Evolutionary conservation across 2,329 filamentous ascomycete genomes (phyloP).

Genomic region (Fusarium penzigii): DNA sequence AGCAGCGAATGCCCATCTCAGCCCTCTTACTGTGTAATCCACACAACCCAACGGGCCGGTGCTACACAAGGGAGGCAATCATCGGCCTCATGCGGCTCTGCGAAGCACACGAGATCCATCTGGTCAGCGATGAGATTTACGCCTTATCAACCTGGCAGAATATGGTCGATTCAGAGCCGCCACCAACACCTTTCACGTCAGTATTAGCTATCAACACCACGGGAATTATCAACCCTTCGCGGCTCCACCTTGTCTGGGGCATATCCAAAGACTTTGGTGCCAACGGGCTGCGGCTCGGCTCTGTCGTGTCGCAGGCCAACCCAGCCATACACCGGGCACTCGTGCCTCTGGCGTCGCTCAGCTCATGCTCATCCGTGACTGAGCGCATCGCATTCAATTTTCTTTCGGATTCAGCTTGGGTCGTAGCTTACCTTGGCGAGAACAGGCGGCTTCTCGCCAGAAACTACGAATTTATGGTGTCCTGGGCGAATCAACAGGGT

Average conservation of each 20-base stretch:
- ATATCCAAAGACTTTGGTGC: conserved; percentile 56
- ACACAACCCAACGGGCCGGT: conserved; percentile 53
- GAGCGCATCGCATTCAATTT: conserved; percentile 44
- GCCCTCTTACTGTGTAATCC: conserved; percentile 52
- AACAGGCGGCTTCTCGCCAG: conserved; percentile 43
- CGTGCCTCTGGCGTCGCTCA: conserved; percentile 40
- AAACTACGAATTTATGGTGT: conserved; percentile 39
- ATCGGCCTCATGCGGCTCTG: conserved; percentile 49
- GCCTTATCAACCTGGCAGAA: conserved; percentile 53
- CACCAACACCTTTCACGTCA: conserved; percentile 44
- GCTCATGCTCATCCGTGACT: conserved; percentile 45
- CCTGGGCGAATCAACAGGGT: conserved; percentile 38
- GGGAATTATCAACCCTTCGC: conserved; percentile 47
- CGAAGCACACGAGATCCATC: conserved; percentile 47
- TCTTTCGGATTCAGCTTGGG: conserved; percentile 45
- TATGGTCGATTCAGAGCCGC: conserved; percentile 27
- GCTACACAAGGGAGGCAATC: conserved; percentile 43
- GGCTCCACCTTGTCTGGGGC: conserved; percentile 53
- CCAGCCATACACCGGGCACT: conserved; percentile 39
- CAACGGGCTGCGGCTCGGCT: conserved; percentile 55
- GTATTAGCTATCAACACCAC: conserved; percentile 44
- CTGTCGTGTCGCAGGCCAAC: conserved; percentile 50
- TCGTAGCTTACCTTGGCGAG: conserved; percentile 44
- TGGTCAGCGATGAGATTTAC: conserved; percentile 54
- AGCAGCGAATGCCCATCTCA: conserved; percentile 42